Base-by-base conservation (phyloP, 2,329 filamentous ascomycete genomes). In the Moelleriella libera region DNA sequence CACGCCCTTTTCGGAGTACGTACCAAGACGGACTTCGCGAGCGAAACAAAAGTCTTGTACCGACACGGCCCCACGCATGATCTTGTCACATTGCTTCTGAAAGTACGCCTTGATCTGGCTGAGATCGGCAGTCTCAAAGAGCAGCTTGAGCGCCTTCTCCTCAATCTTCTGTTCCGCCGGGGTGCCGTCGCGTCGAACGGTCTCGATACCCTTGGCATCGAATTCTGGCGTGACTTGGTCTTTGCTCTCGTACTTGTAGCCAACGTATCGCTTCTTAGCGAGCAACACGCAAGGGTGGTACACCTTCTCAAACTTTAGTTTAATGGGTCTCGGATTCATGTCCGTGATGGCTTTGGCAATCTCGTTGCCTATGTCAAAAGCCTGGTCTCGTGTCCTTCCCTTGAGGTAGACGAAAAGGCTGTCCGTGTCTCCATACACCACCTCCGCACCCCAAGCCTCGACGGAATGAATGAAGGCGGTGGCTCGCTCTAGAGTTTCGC, bases 171-270 rank as follows among this genome's bases (percentile, higher is more conserved):
- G 90, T 64, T 95, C 88, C 0, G 89, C 90, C 0, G 90, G 89
- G 0, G 89, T 97, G 40, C 92, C 92, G 61, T 98, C 92, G 45
- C 92, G 79, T 2, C 94, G 82, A 6, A 98, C 90, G 0, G 94
- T 98, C 69, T 98, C 94, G 53, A 97, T 98, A 31, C 94, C 92
- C 64, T 98, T 98, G 49, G 92, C 94, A 61, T 98, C 94, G 54
- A 97, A 97, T 1, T 94, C 85, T 0, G 92, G 90, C 53, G 82
- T 79, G 7, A 63, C 68, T 60, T 98, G 92, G 12, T 75, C 71
- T 39, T 76, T 77, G 54, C 73, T 78, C 60, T 98, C 92, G 66
- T 94, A 98, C 62, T 95, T 96, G 72, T 95, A 96, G 5, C 94
- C 94, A 4, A 97, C 94, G 57, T 98, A 98, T 48, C 92, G 84